Conservation (phyloP, 1,284 basidiomycete genomes). For the Cystobasidium sp. region DNA sequence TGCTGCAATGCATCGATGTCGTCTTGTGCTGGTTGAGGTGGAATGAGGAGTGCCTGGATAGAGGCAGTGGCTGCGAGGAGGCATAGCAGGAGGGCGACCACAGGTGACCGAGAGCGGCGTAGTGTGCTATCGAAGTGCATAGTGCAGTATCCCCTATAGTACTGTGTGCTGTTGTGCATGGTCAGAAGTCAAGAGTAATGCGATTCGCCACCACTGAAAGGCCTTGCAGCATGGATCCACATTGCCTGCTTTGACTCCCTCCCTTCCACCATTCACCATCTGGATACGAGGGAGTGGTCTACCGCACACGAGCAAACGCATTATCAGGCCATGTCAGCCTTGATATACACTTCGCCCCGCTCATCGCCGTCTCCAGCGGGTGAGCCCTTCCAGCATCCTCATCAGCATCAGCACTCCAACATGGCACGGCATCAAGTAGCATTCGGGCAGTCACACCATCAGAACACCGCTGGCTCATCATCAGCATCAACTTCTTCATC, state of each 20-base stretch:
- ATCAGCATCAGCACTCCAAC: not conserved
- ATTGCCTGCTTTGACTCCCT: too few species aligned
- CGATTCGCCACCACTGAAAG: not conserved
- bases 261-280: not conserved
- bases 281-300: not conserved
- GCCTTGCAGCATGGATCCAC: too few species aligned
- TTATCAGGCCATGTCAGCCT: conserved; percentile 27
- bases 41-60: conserved; percentile 6
- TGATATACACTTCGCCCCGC: conserved; percentile 41
- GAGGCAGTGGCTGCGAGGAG: not conserved
- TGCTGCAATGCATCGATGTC: conserved; percentile 11
- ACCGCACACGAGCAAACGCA: not conserved
- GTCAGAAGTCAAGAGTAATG: not conserved
- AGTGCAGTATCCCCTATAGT: not conserved
- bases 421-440: conserved; percentile 32
- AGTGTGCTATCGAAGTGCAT: conserved; percentile 29
- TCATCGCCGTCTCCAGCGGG: conserved; percentile 27
- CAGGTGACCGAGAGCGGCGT: not conserved
- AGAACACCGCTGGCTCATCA: conserved; percentile 9
- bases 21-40: not conserved
- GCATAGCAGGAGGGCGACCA: not conserved
- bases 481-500: not conserved
- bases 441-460: conserved; percentile 25
- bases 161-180: not conserved
- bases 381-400: conserved; percentile 4